Evolutionary conservation across 495 filamentous ascomycete genomes (phyloP).

Genomic region (Aspergillus sclerotioniger): DNA sequence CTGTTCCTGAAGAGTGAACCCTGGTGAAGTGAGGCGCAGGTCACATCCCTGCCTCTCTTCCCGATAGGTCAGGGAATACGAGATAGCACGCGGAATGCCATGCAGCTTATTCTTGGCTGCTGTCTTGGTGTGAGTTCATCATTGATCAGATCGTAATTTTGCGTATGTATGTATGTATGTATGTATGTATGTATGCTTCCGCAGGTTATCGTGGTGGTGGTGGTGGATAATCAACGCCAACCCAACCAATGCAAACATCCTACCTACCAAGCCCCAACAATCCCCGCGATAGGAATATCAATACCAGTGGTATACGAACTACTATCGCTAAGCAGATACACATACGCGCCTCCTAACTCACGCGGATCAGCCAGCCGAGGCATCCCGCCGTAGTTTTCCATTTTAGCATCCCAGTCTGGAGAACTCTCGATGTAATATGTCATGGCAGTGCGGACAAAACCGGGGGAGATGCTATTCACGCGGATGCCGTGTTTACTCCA

Average conservation of each 20-base stretch:
- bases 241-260: neutral
- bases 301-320: conserved; percentile 38
- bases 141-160: neutral
- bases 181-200: too few species aligned
- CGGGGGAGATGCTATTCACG: conserved; percentile 39
- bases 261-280: conserved; percentile 44
- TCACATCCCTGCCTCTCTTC: neutral
- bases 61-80: conserved; percentile 7
- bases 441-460: conserved; percentile 40
- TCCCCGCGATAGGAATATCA: conserved; percentile 39
- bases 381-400: conserved; percentile 49
- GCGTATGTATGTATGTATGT: neutral
- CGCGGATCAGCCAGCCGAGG: conserved; percentile 37
- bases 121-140: neutral
- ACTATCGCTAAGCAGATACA: conserved; percentile 35
- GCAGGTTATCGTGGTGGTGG: too few species aligned
- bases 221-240: too few species aligned
- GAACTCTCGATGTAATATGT: conserved; percentile 39
- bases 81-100: neutral
- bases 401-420: conserved; percentile 41
- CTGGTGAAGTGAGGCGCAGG: neutral
- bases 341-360: conserved; percentile 43
- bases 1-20: neutral
- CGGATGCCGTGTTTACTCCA: conserved; percentile 48
- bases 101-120: conserved; percentile 3